A percentile compares a stretch with the other conserved stretches of the same genome.
phyloP scores from a whole-genome alignment of 495 filamentous ascomycete genomes.

The Terfezia claveryi region DNA sequence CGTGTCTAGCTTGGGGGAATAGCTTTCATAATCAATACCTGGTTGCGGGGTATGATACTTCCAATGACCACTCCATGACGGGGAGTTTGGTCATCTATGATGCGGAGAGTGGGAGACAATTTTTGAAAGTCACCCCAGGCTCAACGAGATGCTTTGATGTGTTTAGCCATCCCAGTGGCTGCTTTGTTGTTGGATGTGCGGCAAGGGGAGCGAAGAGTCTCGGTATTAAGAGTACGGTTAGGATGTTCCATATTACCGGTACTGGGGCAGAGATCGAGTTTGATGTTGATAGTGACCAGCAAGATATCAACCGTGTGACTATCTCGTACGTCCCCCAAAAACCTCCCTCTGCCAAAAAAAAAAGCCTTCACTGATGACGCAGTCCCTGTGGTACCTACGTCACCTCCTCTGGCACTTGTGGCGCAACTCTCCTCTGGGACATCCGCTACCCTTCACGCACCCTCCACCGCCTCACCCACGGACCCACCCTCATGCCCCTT shows the following conservation, averaged over 20 bases:
- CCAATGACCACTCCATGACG: not conserved
- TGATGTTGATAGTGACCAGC: conserved; percentile 45
- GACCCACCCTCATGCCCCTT: conserved; percentile 38
- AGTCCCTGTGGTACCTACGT: conserved; percentile 31
- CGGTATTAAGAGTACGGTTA: conserved; percentile 2
- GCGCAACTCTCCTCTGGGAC: conserved; percentile 72
- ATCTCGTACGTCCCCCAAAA: conserved; percentile 25
- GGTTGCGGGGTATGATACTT: conserved; percentile 10
- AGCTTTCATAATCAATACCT: conserved; percentile 4
- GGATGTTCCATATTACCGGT: not conserved
- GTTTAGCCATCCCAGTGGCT: conserved; percentile 16
- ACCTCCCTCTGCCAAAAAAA: too few relatives aligned
- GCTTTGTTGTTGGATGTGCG: conserved; percentile 13
- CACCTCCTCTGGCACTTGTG: conserved; percentile 67
- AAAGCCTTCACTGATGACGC: not conserved
- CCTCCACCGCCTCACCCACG: conserved; percentile 50
- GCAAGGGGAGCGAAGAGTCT: conserved; percentile 18
- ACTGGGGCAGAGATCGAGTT: conserved; percentile 10
- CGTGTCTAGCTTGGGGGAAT: conserved; percentile 5
- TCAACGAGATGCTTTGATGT: conserved; percentile 30
- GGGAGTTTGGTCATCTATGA: not conserved
- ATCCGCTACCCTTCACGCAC: conserved; percentile 31
- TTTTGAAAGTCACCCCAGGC: conserved; percentile 23
- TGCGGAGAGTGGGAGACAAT: conserved; percentile 5
- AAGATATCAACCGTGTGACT: conserved; percentile 73